Evolutionary conservation across 805 yeast genomes (phyloP).

Genomic region (Candida vartiovaarae): DNA sequence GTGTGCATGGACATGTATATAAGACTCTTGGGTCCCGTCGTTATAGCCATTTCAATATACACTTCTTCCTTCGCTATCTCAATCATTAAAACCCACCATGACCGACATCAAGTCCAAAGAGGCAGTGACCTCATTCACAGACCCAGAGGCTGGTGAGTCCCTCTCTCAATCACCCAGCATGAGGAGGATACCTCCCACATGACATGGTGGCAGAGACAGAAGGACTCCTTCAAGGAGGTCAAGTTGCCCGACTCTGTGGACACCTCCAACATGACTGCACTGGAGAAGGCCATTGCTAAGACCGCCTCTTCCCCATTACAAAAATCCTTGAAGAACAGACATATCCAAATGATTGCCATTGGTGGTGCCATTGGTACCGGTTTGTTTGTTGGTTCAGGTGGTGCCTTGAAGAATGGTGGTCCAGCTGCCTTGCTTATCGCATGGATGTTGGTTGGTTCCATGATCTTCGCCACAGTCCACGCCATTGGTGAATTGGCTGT

Average conservation of each 20-base stretch:
- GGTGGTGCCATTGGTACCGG: slow-evolving; percentile 86
- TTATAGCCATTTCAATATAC: no score
- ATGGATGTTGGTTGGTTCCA: slow-evolving; percentile 41
- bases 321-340: slow-evolving; percentile 43
- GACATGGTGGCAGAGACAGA: slow-evolving; percentile 11
- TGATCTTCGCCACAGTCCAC: slow-evolving; percentile 44
- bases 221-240: slow-evolving; percentile 15
- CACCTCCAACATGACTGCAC: slow-evolving; percentile 27
- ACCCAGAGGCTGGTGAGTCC: slow-evolving; percentile 21
- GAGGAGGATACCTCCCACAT: slow-evolving; percentile 1
- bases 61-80: no score
- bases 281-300: slow-evolving; percentile 37
- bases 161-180: slow-evolving; percentile 12
- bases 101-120: slow-evolving; percentile 13
- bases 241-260: slow-evolving; percentile 8
- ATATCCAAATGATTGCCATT: slow-evolving; percentile 71
- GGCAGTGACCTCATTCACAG: slow-evolving; percentile 16
- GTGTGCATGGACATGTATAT: no score
- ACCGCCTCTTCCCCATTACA: slow-evolving; percentile 19
- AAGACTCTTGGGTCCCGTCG: no score
- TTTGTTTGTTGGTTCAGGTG: slow-evolving; percentile 66
- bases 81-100: background rate
- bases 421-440: slow-evolving; percentile 40
- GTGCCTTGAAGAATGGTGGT: slow-evolving; percentile 55
- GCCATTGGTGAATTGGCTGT: slow-evolving; percentile 57